Evolutionary conservation across 208 protist genomes (phyloP).

Genomic region (Leishmania tropica): DNA sequence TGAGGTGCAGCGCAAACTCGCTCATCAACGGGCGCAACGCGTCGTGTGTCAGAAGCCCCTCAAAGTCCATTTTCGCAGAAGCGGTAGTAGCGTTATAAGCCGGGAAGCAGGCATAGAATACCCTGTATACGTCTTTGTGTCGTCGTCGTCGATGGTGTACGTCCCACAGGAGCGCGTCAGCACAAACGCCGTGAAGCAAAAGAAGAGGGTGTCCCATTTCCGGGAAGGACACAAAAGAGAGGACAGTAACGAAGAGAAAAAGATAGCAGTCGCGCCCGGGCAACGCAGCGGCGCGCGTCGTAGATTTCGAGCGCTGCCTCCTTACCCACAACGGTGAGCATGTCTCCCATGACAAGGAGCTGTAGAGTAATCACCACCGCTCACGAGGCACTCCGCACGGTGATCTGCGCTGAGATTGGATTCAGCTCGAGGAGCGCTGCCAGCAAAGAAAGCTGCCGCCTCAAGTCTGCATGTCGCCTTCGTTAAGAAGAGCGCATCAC

Average conservation of each 20-base stretch:
- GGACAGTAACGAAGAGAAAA: background rate
- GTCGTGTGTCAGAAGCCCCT: slow-evolving; percentile 21
- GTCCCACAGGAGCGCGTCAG: background rate
- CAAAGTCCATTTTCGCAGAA: slow-evolving; percentile 22
- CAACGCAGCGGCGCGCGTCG: background rate
- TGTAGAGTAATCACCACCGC: background rate
- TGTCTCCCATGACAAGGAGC: background rate
- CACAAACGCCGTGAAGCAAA: background rate
- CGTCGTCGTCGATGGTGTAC: background rate
- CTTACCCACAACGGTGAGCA: background rate
- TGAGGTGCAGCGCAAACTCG: slow-evolving; percentile 26
- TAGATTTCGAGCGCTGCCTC: background rate
- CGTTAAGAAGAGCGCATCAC: background rate
- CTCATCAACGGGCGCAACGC: slow-evolving; percentile 25
- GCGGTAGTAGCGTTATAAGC: background rate
- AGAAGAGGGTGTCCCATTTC: background rate
- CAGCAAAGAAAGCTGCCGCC: background rate
- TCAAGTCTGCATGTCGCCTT: background rate
- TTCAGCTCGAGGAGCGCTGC: background rate
- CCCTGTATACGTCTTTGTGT: background rate
- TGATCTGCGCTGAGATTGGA: background rate
- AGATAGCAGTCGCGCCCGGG: background rate
- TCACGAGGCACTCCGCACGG: background rate
- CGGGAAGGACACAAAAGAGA: background rate
- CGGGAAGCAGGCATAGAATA: background rate